These are phyloP conservation scores for Calonectria leucothoes DNA, from an alignment of 2,329 filamentous ascomycete genomes.

Conservation along the genomic window DNA sequence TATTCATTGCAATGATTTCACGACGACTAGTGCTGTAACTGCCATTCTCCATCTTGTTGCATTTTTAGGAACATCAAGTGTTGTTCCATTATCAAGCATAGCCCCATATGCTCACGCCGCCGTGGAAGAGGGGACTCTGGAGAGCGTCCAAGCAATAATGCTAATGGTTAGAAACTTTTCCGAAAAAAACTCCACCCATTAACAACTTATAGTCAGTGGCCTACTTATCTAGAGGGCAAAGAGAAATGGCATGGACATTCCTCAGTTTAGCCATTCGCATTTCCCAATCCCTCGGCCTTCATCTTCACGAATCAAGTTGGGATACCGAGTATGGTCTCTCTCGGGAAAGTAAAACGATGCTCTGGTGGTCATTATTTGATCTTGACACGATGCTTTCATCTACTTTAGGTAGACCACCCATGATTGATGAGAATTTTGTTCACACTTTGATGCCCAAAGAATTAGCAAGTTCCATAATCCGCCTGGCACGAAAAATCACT, in stretches of 20 bases:
- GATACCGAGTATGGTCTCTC: background rate
- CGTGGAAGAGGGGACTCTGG: background rate
- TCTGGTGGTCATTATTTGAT: background rate
- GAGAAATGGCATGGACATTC: background rate
- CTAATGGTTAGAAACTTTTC: background rate
- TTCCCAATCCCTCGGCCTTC: background rate
- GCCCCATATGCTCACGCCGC: too few species aligned
- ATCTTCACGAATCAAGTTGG: background rate
- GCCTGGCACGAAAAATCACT: too few species aligned
- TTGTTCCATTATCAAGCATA: too few species aligned
- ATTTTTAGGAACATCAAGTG: background rate
- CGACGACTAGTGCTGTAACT: background rate
- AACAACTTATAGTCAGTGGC: too few species aligned
- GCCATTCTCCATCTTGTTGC: background rate
- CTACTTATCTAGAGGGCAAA: background rate
- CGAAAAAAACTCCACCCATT: too few species aligned
- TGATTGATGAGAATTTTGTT: background rate
- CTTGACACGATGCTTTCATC: background rate
- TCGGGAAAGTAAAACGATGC: background rate
- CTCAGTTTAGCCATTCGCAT: background rate
- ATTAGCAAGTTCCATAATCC: too few species aligned
- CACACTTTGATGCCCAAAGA: background rate
- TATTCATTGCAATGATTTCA: background rate
- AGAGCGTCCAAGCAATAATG: background rate
- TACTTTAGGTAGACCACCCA: background rate